These are phyloP conservation scores for Prunus fruticosa DNA, from an alignment of 306 rosid genomes.

Conservation along the genomic window DNA sequence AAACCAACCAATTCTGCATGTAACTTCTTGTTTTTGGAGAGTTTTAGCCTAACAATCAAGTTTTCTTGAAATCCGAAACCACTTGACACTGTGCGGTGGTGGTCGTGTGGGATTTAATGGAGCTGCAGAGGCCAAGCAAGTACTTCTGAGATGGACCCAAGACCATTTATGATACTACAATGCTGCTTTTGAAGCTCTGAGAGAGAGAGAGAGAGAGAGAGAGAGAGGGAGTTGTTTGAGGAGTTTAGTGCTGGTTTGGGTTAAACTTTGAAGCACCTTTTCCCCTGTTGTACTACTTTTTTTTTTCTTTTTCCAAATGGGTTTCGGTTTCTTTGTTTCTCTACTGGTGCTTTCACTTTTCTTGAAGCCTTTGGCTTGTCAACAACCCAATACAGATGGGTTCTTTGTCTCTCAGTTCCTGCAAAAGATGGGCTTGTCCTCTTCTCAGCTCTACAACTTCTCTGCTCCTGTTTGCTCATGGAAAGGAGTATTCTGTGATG, in stretches of 20 bases:
- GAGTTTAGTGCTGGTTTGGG: conserved; percentile 24
- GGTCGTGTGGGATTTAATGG: conserved; percentile 17
- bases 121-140: conserved; percentile 33
- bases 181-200: conserved; percentile 32
- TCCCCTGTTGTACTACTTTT: conserved; percentile 10
- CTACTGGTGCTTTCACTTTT: conserved; percentile 59
- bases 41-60: neutral
- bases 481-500: conserved; percentile 75
- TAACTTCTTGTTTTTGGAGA: conserved; percentile 8
- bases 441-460: conserved; percentile 50
- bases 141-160: conserved; percentile 25
- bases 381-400: conserved; percentile 85
- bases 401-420: conserved; percentile 67
- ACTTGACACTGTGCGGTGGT: neutral
- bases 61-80: neutral
- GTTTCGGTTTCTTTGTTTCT: conserved; percentile 54
- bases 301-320: conserved; percentile 44
- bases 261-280: conserved; percentile 9
- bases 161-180: conserved; percentile 31
- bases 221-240: neutral
- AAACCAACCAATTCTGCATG: conserved; percentile 10
- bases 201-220: neutral
- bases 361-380: conserved; percentile 64
- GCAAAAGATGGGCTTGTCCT: conserved; percentile 43
- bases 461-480: conserved; percentile 75